A percentile compares a stretch with the other conserved stretches of the same genome.
phyloP scores from a whole-genome alignment of 2,329 filamentous ascomycete genomes.

The Stagonosporopsis rhizophila region DNA sequence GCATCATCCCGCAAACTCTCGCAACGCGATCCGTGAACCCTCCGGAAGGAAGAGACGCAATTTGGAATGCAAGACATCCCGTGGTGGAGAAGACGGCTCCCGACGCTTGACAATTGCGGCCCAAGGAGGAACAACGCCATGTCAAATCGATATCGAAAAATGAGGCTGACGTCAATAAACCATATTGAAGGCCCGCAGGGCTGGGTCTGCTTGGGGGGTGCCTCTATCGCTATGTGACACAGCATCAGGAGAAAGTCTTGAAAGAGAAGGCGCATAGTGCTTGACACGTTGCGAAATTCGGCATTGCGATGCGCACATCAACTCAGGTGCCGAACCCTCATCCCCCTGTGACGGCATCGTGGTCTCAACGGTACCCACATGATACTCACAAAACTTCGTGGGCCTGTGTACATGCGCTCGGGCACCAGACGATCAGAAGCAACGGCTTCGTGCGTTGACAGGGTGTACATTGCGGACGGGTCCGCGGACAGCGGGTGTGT shows the following conservation, averaged over 20 bases:
- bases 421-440: slow-evolving; percentile 17
- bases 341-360: not conserved
- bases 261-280: slow-evolving; percentile 20
- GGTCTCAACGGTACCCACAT: slow-evolving; percentile 5
- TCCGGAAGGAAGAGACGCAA: slow-evolving; percentile 16
- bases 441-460: slow-evolving; percentile 28
- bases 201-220: slow-evolving; percentile 17
- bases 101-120: slow-evolving; percentile 14
- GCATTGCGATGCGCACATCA: slow-evolving; percentile 5
- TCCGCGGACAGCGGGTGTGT: slow-evolving; percentile 17
- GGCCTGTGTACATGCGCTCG: slow-evolving; percentile 15
- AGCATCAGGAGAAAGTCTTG: slow-evolving; percentile 9
- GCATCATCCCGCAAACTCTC: slow-evolving; percentile 8
- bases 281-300: slow-evolving; percentile 13
- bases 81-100: slow-evolving; percentile 19
- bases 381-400: slow-evolving; percentile 15
- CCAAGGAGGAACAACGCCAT: slow-evolving; percentile 15
- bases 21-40: slow-evolving; percentile 3
- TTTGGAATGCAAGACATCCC: slow-evolving; percentile 31
- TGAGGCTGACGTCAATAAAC: slow-evolving; percentile 17
- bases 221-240: slow-evolving; percentile 13
- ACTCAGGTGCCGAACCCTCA: slow-evolving; percentile 8
- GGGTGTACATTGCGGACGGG: slow-evolving; percentile 23
- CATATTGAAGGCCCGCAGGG: slow-evolving; percentile 11
- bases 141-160: slow-evolving; percentile 13